A percentile compares a stretch with the other conserved stretches of the same genome.
Evolutionary conservation across 345 rosid genomes (phyloP).

Genomic region (Erysimum cheiranthoides): DNA sequence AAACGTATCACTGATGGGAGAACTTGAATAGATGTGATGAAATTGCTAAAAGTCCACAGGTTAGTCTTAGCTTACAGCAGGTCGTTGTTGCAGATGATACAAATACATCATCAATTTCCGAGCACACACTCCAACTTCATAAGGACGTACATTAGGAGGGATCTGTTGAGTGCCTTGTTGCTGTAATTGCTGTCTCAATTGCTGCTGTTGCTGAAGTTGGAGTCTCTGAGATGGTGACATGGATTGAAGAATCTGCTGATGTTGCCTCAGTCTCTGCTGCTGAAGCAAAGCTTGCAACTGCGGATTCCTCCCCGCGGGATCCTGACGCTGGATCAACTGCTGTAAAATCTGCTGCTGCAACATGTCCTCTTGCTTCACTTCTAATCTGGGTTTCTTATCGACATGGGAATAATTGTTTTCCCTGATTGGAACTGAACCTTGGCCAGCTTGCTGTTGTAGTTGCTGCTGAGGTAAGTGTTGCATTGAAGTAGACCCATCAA

Average conservation of each 20-base stretch:
- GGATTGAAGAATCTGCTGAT: conserved; percentile 70
- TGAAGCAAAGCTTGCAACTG: conserved; percentile 76
- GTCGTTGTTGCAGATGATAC: conserved; percentile 87
- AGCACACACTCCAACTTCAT: conserved; percentile 87
- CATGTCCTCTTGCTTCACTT: conserved; percentile 87
- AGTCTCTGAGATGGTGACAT: conserved; percentile 84
- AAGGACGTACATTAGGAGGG: conserved; percentile 63
- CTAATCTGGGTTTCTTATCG: conserved; percentile 80
- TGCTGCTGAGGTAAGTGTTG: conserved; percentile 32
- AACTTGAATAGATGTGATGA: conserved; percentile 12
- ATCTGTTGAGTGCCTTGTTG: conserved; percentile 71
- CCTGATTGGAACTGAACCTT: conserved; percentile 39
- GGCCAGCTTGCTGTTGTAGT: conserved; percentile 28
- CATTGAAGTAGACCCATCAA: conserved; percentile 43
- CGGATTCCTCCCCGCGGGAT: conserved; percentile 61
- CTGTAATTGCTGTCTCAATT: conserved; percentile 78
- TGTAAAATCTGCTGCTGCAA: conserved; percentile 80
- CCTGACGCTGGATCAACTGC: conserved; percentile 81
- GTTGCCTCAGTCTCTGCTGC: conserved; percentile 71
- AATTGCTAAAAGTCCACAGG: conserved; percentile 4
- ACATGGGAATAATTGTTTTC: conserved; percentile 41
- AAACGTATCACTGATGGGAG: conserved; percentile 25
- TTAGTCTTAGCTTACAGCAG: conserved; percentile 60
- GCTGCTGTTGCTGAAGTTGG: conserved; percentile 70
- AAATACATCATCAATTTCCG: conserved; percentile 94